Conservation (phyloP, 2,329 filamentous ascomycete genomes). For the Ophiocordyceps unilateralis region DNA sequence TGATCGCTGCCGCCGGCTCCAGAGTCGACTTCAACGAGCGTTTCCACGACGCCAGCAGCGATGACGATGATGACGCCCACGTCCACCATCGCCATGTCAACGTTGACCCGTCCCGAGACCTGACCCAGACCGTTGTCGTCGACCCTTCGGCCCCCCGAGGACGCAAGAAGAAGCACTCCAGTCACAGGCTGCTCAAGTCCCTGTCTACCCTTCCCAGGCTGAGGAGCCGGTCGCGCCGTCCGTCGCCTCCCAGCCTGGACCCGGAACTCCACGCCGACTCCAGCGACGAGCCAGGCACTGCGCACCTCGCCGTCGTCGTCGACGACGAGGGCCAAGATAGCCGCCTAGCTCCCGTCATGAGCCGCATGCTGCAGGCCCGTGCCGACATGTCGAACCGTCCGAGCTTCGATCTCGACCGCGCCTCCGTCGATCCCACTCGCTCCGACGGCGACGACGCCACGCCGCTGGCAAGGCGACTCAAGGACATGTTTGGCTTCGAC, state of each 20-base stretch:
- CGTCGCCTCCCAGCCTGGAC: conserved; percentile 20
- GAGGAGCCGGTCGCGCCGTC: conserved; percentile 22
- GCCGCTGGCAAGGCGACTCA: conserved; percentile 52
- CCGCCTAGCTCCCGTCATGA: conserved; percentile 53
- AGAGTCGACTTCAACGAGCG: conserved; percentile 66
- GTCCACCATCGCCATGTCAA: conserved; percentile 21
- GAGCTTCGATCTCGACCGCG: conserved; percentile 36
- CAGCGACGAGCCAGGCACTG: conserved; percentile 5
- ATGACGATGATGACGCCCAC: conserved; percentile 46
- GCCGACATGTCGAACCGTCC: conserved; percentile 43
- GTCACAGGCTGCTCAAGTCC: conserved; percentile 47
- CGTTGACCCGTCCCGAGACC: conserved; percentile 20
- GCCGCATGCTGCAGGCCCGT: conserved; percentile 57
- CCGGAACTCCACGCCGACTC: conserved; percentile 12
- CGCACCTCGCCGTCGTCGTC: conserved; percentile 6
- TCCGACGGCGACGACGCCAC: conserved; percentile 26
- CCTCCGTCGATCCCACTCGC: conserved; percentile 21
- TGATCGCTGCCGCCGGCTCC: conserved; percentile 78
- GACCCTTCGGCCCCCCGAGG: conserved; percentile 14
- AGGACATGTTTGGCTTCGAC: conserved; percentile 75
- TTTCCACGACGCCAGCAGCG: conserved; percentile 65
- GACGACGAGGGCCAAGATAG: conserved; percentile 16
- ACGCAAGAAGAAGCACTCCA: conserved; percentile 40
- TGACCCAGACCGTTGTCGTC: conserved; percentile 26
- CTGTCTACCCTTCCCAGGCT: conserved; percentile 40